Evolutionary conservation across 2,329 filamentous ascomycete genomes (phyloP).

Genomic region (Metarhizium humberi): DNA sequence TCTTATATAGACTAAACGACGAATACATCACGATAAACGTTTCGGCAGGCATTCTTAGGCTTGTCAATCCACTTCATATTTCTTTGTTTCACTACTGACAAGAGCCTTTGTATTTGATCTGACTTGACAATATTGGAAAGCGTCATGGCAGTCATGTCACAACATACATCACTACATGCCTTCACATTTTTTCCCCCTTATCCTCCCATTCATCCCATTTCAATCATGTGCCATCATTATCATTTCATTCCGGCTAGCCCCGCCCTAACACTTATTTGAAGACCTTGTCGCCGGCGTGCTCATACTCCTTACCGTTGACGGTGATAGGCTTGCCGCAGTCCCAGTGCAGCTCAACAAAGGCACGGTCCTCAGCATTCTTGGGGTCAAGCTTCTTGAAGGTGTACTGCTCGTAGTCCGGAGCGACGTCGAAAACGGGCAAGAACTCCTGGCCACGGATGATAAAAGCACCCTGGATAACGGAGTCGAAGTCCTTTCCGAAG

Average conservation of each 20-base stretch:
- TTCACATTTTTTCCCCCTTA: constrained; percentile 13
- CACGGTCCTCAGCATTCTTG: constrained; percentile 72
- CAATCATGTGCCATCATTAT: constrained; percentile 25
- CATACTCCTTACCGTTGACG: constrained; percentile 79
- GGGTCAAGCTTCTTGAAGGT: constrained; percentile 93
- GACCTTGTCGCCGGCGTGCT: constrained; percentile 88
- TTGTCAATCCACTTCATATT: too few species aligned
- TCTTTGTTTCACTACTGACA: too few species aligned
- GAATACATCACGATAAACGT: too few species aligned
- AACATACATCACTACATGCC: neutral
- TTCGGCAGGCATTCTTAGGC: too few species aligned
- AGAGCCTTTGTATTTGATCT: too few species aligned
- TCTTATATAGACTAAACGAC: too few species aligned
- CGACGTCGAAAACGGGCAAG: constrained; percentile 84
- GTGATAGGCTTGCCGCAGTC: constrained; percentile 78
- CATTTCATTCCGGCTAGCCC: neutral
- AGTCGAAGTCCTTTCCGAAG: constrained; percentile 82
- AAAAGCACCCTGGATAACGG: constrained; percentile 86
- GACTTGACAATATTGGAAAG: neutral
- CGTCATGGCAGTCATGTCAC: neutral
- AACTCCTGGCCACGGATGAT: constrained; percentile 87
- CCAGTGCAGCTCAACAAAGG: constrained; percentile 83
- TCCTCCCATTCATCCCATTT: neutral
- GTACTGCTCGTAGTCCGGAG: constrained; percentile 96
- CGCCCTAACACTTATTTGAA: constrained; percentile 68